Conservation (phyloP, 2,329 filamentous ascomycete genomes). For the Alternaria burnsii region DNA sequence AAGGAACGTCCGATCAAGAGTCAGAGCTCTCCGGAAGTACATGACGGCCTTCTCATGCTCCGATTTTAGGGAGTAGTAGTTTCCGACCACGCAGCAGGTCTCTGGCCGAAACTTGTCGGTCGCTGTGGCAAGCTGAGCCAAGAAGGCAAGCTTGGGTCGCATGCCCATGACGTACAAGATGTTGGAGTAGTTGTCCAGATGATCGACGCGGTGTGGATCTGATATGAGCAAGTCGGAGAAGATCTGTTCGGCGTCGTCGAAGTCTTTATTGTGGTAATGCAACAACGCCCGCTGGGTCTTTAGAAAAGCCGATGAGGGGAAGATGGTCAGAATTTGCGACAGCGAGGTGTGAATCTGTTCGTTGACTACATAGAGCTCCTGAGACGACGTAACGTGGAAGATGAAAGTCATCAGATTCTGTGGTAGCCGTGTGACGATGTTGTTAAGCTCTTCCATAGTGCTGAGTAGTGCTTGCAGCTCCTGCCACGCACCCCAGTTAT, state of each 20-base stretch:
- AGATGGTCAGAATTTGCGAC: slow-evolving; percentile 80
- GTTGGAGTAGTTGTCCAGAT: slow-evolving; percentile 95
- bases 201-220: slow-evolving; percentile 78
- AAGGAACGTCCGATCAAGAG: slow-evolving; percentile 86
- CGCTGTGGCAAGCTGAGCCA: slow-evolving; percentile 88
- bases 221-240: slow-evolving; percentile 75
- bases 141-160: slow-evolving; percentile 87
- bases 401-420: slow-evolving; percentile 93
- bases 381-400: slow-evolving; percentile 88
- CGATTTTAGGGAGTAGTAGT: slow-evolving; percentile 94
- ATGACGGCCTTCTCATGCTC: slow-evolving; percentile 98
- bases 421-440: slow-evolving; percentile 76
- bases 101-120: slow-evolving; percentile 97
- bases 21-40: slow-evolving; percentile 93
- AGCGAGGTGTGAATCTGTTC: slow-evolving; percentile 77
- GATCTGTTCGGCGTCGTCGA: slow-evolving; percentile 69
- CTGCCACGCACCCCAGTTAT: slow-evolving; percentile 98
- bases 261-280: slow-evolving; percentile 87
- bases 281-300: slow-evolving; percentile 89
- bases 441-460: slow-evolving; percentile 82
- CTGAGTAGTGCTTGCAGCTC: slow-evolving; percentile 85
- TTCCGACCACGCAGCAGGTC: slow-evolving; percentile 95
- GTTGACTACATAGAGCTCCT: slow-evolving; percentile 89
- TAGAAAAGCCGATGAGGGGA: slow-evolving; percentile 87
- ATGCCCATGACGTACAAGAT: slow-evolving; percentile 93